Conservation (phyloP, 176 grass and related monocot species). For the Guadua angustifolia region DNA sequence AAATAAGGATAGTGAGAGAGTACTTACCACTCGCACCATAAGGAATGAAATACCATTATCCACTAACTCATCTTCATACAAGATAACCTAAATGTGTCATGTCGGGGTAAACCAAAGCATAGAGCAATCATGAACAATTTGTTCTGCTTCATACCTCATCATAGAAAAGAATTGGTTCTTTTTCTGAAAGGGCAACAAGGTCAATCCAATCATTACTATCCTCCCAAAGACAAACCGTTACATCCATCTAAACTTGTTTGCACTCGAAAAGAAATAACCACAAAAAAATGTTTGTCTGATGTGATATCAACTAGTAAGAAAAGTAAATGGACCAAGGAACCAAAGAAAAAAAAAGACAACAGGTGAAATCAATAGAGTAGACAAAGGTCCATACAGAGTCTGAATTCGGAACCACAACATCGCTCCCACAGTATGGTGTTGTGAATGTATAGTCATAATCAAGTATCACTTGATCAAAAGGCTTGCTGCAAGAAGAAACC, state of each 20-base stretch:
- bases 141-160: slow-evolving; percentile 64
- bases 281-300: background rate
- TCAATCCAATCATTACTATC: slow-evolving; percentile 76
- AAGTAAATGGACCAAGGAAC: background rate
- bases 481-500: slow-evolving; percentile 69
- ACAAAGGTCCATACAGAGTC: slow-evolving; percentile 41
- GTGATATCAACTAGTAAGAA: background rate
- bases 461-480: slow-evolving; percentile 87
- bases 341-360: background rate
- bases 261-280: background rate
- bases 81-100: slow-evolving; percentile 65
- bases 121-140: slow-evolving; percentile 32
- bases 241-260: slow-evolving; percentile 64
- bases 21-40: slow-evolving; percentile 86
- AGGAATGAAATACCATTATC: slow-evolving; percentile 92
- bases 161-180: slow-evolving; percentile 89
- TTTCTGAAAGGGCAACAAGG: slow-evolving; percentile 75
- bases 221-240: slow-evolving; percentile 61
- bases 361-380: slow-evolving; percentile 1
- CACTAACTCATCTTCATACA: slow-evolving; percentile 97
- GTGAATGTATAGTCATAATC: slow-evolving; percentile 98
- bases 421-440: slow-evolving; percentile 81
- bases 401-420: slow-evolving; percentile 42
- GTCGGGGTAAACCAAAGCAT: slow-evolving; percentile 18
- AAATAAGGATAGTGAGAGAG: background rate